Evolutionary conservation across 192 early-diverging fungal species (phyloP), one percentile per base, ranked within the genome.

Genomic region (Rhizoclosmatium globosum): DNA sequence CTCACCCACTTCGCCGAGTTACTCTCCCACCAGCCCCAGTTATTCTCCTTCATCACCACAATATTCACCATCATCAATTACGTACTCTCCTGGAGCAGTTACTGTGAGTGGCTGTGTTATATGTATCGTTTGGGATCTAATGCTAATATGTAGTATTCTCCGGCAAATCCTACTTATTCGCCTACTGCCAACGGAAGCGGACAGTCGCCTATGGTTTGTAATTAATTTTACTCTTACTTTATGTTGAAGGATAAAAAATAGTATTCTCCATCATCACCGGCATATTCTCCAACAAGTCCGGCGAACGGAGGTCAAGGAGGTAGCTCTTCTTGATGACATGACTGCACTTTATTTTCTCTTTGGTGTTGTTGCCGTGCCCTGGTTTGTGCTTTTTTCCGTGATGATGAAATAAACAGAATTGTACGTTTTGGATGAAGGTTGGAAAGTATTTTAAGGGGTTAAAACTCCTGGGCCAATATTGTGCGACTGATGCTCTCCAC

Each of bases 31-130:
- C 62, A 92, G 95, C 2, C 93, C 92, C 0, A 87, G 84, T 2
- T 96, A 97, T 82, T 92, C 87, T 23, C 96, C 94, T 0, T 94
- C 94, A 7, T 87, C 85, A 38, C 92, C 95, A 7, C 86, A 82
- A 53, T 97, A 74, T 46, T 45, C 41, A 48, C 91, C 92, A 43
- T 89, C 89, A 62, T 81, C 84, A 0, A 87, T 85, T 23, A 64
- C 79, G 1, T 82, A 82, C 47, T 41, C 71, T 19, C 79, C 83
- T 47, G 59, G 79, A 47, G 66, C 71, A 13, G 81, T 82, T 11
- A 62, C 70, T 57, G 72, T 74, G 62, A 57, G 47, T 19, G 13
- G 21, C 13, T 4, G 21, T 47, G 47, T 71, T 38, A 53, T 71
- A 19, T 71, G 31, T 9, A 11, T 71, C n/a, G 13, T 71, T 74